Evolutionary conservation across 768 basidiomycete genomes (phyloP).

Genomic region (Russula ochroleuca): DNA sequence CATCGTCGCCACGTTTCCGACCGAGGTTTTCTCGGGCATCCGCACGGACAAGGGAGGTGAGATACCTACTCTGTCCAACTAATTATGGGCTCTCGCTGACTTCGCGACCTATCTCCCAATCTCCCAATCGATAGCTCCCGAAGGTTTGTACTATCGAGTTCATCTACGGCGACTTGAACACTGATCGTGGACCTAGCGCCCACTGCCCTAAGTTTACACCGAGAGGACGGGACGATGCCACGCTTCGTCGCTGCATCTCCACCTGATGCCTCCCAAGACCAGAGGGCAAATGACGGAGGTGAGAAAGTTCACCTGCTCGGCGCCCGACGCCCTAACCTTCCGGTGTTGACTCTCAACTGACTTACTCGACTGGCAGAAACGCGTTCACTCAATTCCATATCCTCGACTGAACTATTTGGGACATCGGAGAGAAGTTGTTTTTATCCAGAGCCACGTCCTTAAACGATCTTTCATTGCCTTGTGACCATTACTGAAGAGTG

Average conservation of each 20-base stretch:
- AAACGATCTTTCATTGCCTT: neutral
- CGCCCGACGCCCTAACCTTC: neutral
- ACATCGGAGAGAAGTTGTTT: neutral
- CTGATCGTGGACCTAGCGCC: neutral
- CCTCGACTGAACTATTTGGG: neutral
- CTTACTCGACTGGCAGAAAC: neutral
- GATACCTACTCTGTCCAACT: neutral
- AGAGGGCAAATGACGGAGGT: neutral
- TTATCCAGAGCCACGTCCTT: too few relatives aligned
- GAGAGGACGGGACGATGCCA: neutral
- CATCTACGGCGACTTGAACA: neutral
- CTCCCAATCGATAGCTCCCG: neutral
- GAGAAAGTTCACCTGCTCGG: neutral
- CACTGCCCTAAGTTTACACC: neutral
- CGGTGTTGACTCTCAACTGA: neutral
- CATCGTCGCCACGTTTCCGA: neutral
- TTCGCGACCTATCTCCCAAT: too few relatives aligned
- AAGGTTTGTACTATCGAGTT: neutral
- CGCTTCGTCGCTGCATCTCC: neutral
- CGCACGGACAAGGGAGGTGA: neutral
- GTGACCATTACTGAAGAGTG: neutral
- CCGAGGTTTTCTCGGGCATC: neutral
- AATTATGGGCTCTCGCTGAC: neutral
- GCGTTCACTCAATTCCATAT: neutral
- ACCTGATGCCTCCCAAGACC: neutral